Conservation (phyloP, 345 rosid genomes). For the Gossypium rotundifolium region DNA sequence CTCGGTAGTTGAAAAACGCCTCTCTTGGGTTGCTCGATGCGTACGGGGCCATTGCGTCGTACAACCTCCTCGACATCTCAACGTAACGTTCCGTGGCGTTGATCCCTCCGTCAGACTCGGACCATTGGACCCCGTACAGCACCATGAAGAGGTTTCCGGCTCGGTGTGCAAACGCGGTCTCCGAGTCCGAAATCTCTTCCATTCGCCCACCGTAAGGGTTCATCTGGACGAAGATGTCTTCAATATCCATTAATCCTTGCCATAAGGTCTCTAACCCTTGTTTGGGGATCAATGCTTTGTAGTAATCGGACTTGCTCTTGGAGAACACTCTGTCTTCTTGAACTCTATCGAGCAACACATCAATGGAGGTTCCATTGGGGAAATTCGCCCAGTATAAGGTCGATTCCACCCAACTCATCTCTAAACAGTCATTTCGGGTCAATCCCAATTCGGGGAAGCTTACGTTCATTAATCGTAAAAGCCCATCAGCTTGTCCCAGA, state of each 20-base stretch:
- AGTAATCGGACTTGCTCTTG: conserved; percentile 5
- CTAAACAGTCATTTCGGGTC: conserved; percentile 19
- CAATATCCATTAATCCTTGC: not conserved
- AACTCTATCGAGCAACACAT: conserved; percentile 7
- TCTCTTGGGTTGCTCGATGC: not conserved
- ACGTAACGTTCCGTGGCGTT: not conserved
- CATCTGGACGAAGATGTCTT: not conserved
- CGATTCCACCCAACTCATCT: conserved; percentile 8
- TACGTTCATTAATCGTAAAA: conserved; percentile 16
- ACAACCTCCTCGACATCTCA: not conserved
- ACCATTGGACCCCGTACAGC: not conserved
- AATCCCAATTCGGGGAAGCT: conserved; percentile 35
- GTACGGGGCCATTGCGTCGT: not conserved
- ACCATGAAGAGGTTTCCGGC: conserved; percentile 1
- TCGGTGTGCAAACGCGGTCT: not conserved
- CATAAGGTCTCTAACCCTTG: not conserved
- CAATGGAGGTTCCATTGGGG: conserved; percentile 4
- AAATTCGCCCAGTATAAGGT: not conserved
- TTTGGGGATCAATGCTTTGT: not conserved
- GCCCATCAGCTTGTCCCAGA: conserved; percentile 7
- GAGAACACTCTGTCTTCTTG: not conserved
- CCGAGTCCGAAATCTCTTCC: not conserved
- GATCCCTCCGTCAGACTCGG: not conserved
- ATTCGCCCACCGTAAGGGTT: conserved; percentile 10
- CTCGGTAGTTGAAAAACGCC: conserved; percentile 7